A percentile compares a stretch with the other conserved stretches of the same genome.
Conservation (phyloP, 352 stramenopile species). For the Phytophthora chlamydospora region DNA sequence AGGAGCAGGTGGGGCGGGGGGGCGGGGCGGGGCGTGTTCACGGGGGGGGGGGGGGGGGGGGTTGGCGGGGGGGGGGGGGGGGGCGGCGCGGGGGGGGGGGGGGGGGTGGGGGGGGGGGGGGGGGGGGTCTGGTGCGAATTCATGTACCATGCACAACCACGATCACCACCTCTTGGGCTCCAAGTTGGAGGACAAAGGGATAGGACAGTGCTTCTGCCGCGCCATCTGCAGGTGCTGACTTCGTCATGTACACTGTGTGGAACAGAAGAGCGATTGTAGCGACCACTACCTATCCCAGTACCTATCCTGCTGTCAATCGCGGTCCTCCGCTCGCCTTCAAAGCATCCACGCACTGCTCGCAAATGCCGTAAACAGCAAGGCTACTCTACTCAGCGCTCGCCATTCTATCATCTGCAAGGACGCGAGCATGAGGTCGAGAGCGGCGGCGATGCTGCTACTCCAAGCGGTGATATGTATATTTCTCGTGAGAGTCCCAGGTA, state of each 20-base stretch:
- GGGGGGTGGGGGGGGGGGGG: too few species aligned
- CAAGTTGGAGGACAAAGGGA: background rate
- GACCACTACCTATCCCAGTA: conserved; percentile 16
- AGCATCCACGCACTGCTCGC: background rate
- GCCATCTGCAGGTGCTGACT: conserved; percentile 13
- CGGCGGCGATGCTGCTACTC: conserved; percentile 1
- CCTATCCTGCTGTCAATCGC: conserved; percentile 25
- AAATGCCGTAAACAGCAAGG: conserved; percentile 12
- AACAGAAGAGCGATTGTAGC: conserved; percentile 16
- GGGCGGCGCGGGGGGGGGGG: too few species aligned
- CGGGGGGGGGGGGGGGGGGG: too few species aligned
- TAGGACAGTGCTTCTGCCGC: conserved; percentile 13
- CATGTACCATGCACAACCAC: background rate
- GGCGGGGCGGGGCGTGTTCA: too few species aligned
- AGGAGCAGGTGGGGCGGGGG: too few species aligned
- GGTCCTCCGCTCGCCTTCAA: background rate
- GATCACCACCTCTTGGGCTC: background rate
- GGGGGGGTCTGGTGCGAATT: too few species aligned
- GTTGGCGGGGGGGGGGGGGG: too few species aligned
- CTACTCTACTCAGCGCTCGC: background rate
- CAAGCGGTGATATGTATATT: conserved; percentile 14
- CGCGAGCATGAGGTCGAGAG: conserved; percentile 5
- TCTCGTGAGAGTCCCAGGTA: conserved; percentile 1
- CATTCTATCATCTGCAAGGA: conserved; percentile 19
- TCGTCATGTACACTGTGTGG: conserved; percentile 8